These are phyloP conservation scores for Rhynchosporium secalis DNA, from an alignment of 2,329 filamentous ascomycete species.

Conservation along the genomic window DNA sequence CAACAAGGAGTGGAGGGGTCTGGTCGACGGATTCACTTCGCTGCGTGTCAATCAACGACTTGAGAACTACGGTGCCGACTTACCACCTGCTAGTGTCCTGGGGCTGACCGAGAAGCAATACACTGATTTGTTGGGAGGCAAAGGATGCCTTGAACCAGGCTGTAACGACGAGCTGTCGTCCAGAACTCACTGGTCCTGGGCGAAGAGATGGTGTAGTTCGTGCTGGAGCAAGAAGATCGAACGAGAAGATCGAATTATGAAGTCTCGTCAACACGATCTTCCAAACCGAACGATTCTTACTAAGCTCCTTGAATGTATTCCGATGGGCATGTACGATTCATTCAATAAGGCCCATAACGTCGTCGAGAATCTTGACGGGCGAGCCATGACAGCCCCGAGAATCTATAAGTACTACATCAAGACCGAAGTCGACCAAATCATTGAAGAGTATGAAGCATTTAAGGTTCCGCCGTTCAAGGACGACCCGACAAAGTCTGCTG, in stretches of 20 bases:
- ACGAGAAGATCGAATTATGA: slow-evolving; percentile 37
- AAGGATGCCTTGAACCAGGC: slow-evolving; percentile 34
- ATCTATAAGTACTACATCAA: slow-evolving; percentile 37
- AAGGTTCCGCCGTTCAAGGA: slow-evolving; percentile 31
- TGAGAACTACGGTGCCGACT: slow-evolving; percentile 36
- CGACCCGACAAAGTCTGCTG: slow-evolving; percentile 31
- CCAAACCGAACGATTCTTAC: slow-evolving; percentile 26
- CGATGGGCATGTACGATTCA: slow-evolving; percentile 38
- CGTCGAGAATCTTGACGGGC: slow-evolving; percentile 29
- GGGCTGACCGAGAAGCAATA: slow-evolving; percentile 35
- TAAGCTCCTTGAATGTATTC: slow-evolving; percentile 38
- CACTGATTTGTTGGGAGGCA: slow-evolving; percentile 36
- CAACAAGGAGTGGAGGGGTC: slow-evolving; percentile 25
- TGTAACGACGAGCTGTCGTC: slow-evolving; percentile 33
- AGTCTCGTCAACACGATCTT: slow-evolving; percentile 29
- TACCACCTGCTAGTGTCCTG: slow-evolving; percentile 29
- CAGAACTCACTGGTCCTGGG: slow-evolving; percentile 39
- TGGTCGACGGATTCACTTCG: slow-evolving; percentile 32
- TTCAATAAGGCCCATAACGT: slow-evolving; percentile 38
- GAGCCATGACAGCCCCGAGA: slow-evolving; percentile 28
- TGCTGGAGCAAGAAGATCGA: slow-evolving; percentile 37
- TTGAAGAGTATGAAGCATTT: slow-evolving; percentile 35
- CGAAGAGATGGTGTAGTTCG: slow-evolving; percentile 35
- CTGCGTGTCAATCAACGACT: slow-evolving; percentile 37
- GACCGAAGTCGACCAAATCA: slow-evolving; percentile 32